A percentile compares a stretch with the other conserved stretches of the same genome.
These are phyloP conservation scores for Casuarina cunninghamiana DNA, from an alignment of 306 rosid species.

Conservation along the genomic window DNA sequence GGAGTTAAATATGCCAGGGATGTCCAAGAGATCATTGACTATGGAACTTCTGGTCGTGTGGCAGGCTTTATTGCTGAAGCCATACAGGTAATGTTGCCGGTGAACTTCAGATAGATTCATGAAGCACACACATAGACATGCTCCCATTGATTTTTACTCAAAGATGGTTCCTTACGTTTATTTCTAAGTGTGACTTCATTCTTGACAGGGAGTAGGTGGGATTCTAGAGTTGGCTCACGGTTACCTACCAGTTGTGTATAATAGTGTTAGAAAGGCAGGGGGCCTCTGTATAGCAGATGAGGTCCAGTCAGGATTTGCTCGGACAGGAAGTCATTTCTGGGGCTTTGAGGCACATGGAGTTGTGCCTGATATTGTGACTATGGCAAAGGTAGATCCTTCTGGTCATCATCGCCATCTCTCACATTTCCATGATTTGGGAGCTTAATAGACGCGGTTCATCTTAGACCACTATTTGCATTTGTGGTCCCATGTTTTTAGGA, in stretches of 20 bases:
- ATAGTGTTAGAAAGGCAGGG: conserved; percentile 44
- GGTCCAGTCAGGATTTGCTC: conserved; percentile 50
- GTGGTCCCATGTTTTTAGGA: neutral
- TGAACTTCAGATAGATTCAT: neutral
- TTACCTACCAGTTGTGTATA: conserved; percentile 47
- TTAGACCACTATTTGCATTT: neutral
- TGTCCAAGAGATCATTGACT: conserved; percentile 45
- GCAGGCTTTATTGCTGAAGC: conserved; percentile 48
- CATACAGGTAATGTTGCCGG: conserved; percentile 37
- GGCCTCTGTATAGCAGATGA: conserved; percentile 53
- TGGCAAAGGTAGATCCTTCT: conserved; percentile 45
- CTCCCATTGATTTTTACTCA: neutral
- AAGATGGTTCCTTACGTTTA: neutral
- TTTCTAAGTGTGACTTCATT: conserved; percentile 15
- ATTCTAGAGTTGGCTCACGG: conserved; percentile 49
- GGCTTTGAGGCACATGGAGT: conserved; percentile 54
- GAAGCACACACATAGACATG: neutral
- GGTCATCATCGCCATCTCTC: neutral
- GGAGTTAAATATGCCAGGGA: conserved; percentile 45
- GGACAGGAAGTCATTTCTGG: conserved; percentile 52
- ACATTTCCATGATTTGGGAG: conserved; percentile 1
- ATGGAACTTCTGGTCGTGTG: conserved; percentile 46
- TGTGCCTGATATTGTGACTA: conserved; percentile 52
- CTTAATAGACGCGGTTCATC: neutral
- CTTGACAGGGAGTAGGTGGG: conserved; percentile 55